These are phyloP conservation scores for Solanum paucissectum DNA, from an alignment of 257 asterid genomes.

Conservation along the genomic window DNA sequence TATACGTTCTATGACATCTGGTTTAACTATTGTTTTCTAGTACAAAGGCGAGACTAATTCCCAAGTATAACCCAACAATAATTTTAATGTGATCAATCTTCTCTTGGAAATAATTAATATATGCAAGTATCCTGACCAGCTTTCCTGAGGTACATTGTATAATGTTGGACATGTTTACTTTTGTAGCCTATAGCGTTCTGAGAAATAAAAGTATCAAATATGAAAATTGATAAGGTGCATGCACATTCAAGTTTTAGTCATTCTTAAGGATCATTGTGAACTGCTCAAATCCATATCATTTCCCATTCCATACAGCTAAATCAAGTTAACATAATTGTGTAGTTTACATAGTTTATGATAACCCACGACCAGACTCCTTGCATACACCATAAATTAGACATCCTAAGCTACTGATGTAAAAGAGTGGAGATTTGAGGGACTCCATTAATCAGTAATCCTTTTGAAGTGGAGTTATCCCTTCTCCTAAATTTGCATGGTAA, in stretches of 20 bases:
- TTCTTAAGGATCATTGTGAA: not conserved
- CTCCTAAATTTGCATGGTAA: not conserved
- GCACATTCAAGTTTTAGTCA: not conserved
- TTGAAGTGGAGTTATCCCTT: not conserved
- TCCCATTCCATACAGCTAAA: not conserved
- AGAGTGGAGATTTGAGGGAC: not conserved
- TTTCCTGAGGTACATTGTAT: not conserved
- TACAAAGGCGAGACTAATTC: not conserved
- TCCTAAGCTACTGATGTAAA: not conserved
- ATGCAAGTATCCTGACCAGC: not conserved
- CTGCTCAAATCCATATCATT: not conserved
- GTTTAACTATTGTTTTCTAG: not conserved
- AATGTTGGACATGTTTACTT: not conserved
- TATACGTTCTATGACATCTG: not conserved
- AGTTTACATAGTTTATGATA: not conserved
- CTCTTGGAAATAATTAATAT: not conserved
- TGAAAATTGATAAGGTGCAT: not conserved
- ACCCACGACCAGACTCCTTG: not conserved
- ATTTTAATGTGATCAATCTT: not conserved
- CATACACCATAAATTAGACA: not conserved
- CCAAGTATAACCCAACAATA: not conserved
- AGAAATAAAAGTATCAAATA: not conserved
- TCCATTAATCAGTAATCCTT: not conserved
- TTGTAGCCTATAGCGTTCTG: not conserved
- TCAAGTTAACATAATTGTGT: not conserved